Evolutionary conservation across 768 basidiomycete species (phyloP).

Genomic region (Phanerodontia chrysosporium): DNA sequence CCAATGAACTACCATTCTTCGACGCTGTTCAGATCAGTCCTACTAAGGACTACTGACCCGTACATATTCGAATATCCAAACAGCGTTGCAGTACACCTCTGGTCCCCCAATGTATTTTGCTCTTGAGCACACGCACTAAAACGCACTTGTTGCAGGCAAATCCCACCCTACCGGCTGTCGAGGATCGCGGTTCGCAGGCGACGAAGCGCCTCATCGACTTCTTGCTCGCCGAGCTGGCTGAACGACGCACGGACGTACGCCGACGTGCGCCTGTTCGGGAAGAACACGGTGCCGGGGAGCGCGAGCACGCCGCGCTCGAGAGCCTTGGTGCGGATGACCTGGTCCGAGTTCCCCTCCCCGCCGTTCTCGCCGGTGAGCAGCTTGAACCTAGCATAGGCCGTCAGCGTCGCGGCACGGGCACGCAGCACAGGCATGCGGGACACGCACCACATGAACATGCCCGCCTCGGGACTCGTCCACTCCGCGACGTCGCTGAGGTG

Average conservation of each 20-base stretch:
- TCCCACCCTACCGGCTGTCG: conserved; percentile 13
- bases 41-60: too few species aligned
- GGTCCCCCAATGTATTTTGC: too few species aligned
- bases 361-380: conserved; percentile 29
- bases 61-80: too few species aligned
- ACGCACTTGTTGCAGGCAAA: too few species aligned
- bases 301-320: conserved; percentile 83
- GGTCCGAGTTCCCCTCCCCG: conserved; percentile 62
- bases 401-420: neutral
- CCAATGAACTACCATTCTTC: too few species aligned
- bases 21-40: too few species aligned
- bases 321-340: conserved; percentile 69
- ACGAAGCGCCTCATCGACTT: conserved; percentile 70
- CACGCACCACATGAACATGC: conserved; percentile 87
- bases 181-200: conserved; percentile 41
- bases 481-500: conserved; percentile 77
- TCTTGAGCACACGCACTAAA: too few species aligned
- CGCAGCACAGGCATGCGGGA: neutral
- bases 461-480: conserved; percentile 68
- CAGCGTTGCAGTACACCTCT: too few species aligned
- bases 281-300: conserved; percentile 80
- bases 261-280: conserved; percentile 65
- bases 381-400: conserved; percentile 62
- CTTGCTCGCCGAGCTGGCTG: conserved; percentile 58
- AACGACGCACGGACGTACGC: conserved; percentile 82